Percentiles rank a stretch among this genome's conserved stretches.
Evolutionary conservation across 2,329 filamentous ascomycete species (phyloP).

Genomic region (Colletotrichum aenigma): DNA sequence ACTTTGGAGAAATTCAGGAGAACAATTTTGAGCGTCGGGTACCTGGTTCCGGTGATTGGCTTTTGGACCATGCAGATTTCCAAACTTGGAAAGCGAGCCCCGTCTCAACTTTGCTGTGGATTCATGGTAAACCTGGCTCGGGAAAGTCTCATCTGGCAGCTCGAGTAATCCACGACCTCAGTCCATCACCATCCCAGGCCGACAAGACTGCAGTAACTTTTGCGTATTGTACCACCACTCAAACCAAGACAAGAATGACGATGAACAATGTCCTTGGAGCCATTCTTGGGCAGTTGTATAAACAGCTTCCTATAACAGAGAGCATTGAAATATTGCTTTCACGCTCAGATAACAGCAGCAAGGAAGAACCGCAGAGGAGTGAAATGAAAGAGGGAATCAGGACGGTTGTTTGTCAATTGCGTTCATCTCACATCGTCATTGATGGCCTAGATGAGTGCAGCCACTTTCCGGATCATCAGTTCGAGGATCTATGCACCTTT

Average conservation of each 20-base stretch:
- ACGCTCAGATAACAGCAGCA: not conserved
- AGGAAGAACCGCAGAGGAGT: not conserved
- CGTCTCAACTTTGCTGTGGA: not conserved
- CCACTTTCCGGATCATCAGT: not conserved
- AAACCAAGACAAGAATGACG: not conserved
- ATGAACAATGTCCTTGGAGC: not conserved
- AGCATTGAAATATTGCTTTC: not conserved
- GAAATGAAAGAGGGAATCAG: not conserved
- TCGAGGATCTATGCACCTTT: not conserved
- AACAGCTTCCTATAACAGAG: not conserved
- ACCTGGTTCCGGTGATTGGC: not conserved
- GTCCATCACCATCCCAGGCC: not conserved
- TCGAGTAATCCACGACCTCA: not conserved
- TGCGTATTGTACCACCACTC: not conserved
- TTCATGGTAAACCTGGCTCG: not conserved
- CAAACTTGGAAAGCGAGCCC: not conserved
- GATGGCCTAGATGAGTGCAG: conserved; percentile 4
- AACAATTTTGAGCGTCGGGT: not conserved
- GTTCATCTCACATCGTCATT: not conserved
- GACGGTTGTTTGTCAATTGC: not conserved
- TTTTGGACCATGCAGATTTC: not conserved
- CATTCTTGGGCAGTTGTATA: not conserved
- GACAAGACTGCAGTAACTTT: not conserved
- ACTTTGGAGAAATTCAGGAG: not conserved
- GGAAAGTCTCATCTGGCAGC: not conserved